A percentile compares a stretch with the other conserved stretches of the same genome.
Conservation (phyloP, 192 early-diverging fungal genomes). For the Dimargaris verticillata region DNA sequence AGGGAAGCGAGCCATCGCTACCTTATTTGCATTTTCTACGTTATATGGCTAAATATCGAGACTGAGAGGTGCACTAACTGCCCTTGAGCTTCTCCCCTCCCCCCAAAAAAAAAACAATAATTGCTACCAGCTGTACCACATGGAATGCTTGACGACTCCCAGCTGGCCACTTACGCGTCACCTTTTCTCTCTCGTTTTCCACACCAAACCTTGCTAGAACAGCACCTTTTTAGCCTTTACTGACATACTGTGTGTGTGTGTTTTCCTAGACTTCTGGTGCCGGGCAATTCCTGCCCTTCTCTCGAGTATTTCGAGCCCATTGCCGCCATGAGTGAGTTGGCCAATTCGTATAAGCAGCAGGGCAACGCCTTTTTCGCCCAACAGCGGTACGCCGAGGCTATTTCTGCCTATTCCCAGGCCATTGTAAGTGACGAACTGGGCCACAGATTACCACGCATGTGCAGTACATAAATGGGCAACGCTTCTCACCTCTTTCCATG, state of each 20-base stretch:
- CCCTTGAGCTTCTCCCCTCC: no score
- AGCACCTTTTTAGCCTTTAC: background rate
- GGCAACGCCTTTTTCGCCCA: conserved; percentile 44
- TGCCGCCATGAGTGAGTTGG: conserved; percentile 8
- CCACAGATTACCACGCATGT: background rate
- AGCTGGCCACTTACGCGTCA: background rate
- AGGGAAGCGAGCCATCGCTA: no score
- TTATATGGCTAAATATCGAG: no score
- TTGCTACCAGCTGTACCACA: no score
- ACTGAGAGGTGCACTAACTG: no score
- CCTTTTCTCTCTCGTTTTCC: background rate
- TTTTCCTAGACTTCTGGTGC: background rate
- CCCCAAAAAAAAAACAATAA: no score
- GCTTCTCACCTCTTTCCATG: background rate
- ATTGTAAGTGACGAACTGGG: conserved; percentile 31
- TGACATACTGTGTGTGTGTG: background rate
- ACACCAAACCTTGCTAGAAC: background rate
- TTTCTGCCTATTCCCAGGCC: conserved; percentile 56
- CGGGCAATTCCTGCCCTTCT: background rate
- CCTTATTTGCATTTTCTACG: no score
- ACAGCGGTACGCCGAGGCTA: conserved; percentile 42
- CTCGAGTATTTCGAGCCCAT: background rate
- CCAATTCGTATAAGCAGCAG: conserved; percentile 34
- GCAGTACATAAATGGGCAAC: background rate
- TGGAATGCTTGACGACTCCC: no score